These are phyloP conservation scores for Bacidia rubella DNA, from an alignment of 495 filamentous ascomycete genomes.

Conservation along the genomic window DNA sequence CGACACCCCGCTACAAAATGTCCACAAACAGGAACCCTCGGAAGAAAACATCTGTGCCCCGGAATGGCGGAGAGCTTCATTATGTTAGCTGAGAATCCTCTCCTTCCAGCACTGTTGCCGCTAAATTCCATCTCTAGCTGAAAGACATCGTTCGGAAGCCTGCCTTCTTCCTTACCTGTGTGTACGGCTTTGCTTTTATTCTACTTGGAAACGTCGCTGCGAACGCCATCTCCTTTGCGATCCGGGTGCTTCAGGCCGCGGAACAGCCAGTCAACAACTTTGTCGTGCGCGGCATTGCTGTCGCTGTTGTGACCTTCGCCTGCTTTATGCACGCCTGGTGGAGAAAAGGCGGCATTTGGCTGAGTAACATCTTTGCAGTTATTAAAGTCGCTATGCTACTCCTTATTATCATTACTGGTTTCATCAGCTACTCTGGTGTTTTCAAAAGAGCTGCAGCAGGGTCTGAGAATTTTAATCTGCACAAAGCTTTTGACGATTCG, in stretches of 20 bases:
- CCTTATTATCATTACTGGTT: conserved; percentile 26
- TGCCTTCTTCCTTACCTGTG: conserved; percentile 24
- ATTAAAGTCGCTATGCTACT: conserved; percentile 34
- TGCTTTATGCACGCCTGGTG: conserved; percentile 35
- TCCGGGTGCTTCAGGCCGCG: conserved; percentile 22
- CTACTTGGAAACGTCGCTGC: conserved; percentile 34
- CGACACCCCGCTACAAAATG: conserved; percentile 28
- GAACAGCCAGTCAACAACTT: conserved; percentile 12
- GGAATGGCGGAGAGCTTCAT: conserved; percentile 39
- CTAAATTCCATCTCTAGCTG: conserved; percentile 18
- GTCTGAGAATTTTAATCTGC: conserved; percentile 11
- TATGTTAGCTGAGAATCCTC: conserved; percentile 26
- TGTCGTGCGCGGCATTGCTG: conserved; percentile 28
- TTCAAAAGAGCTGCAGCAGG: background rate
- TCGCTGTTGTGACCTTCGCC: conserved; percentile 26
- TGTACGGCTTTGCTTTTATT: conserved; percentile 35
- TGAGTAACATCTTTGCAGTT: conserved; percentile 35
- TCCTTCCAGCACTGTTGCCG: too few relatives aligned
- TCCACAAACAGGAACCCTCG: conserved; percentile 10
- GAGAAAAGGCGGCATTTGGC: conserved; percentile 32
- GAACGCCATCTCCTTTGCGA: conserved; percentile 32
- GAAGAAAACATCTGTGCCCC: conserved; percentile 21
- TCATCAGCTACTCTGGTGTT: conserved; percentile 14
- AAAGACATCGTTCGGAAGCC: conserved; percentile 29
- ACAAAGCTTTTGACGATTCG: conserved; percentile 14